Conservation (phyloP, 305 asterid genomes). For the Solanum aculeatissimum region DNA sequence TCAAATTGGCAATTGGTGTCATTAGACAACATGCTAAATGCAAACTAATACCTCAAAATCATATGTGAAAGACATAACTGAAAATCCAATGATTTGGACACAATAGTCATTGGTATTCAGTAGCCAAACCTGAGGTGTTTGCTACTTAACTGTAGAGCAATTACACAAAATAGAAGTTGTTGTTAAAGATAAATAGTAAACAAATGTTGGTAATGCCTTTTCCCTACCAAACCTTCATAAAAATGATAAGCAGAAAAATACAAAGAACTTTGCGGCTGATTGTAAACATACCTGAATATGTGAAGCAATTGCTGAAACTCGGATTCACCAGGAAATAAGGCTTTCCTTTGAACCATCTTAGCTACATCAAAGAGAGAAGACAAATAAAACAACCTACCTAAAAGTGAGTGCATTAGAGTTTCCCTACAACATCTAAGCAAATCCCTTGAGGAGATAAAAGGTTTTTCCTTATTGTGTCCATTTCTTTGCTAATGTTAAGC, state of each 20-base stretch:
- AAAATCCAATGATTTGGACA: background rate
- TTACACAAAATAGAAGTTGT: background rate
- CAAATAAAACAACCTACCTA: background rate
- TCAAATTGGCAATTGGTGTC: background rate
- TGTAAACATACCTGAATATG: conserved; percentile 51
- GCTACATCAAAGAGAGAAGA: conserved; percentile 25
- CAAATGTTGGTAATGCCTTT: background rate
- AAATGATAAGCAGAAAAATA: background rate
- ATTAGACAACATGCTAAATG: background rate
- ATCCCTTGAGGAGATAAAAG: background rate
- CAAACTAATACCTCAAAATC: background rate
- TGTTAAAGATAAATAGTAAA: background rate
- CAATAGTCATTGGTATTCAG: background rate
- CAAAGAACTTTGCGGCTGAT: background rate
- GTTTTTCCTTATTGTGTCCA: background rate
- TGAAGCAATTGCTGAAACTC: conserved; percentile 92
- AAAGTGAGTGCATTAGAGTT: background rate
- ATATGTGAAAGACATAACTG: background rate
- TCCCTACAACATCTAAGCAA: background rate
- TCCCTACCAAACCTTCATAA: background rate
- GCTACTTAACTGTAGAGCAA: background rate
- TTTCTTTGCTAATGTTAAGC: background rate
- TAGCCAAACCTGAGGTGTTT: background rate
- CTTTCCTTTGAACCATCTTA: conserved; percentile 87
- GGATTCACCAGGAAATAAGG: conserved; percentile 88